phyloP scores from a whole-genome alignment of 1,284 basidiomycete genomes.

The Cronartium ribicola region DNA sequence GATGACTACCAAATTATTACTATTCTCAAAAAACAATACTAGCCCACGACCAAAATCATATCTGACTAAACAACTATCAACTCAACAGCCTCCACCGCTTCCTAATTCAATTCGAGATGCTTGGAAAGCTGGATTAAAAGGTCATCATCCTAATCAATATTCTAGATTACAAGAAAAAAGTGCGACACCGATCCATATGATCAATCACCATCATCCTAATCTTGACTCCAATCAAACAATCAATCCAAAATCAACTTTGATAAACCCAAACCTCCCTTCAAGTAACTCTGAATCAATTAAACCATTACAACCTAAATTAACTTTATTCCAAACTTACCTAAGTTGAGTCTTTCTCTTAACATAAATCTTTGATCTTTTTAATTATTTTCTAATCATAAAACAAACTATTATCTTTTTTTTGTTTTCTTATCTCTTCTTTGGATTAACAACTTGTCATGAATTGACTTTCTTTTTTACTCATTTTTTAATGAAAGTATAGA shows the following conservation, averaged over 20 bases:
- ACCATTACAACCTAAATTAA: slow-evolving; percentile 7
- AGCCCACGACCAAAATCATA: no score
- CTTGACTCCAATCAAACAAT: background rate
- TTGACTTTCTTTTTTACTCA: background rate
- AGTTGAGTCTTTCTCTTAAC: slow-evolving; percentile 5
- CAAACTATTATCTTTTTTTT: background rate
- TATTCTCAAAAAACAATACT: no score
- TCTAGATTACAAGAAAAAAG: slow-evolving; percentile 18
- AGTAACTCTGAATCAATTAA: background rate
- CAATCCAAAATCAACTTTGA: background rate
- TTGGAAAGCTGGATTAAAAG: slow-evolving; percentile 19
- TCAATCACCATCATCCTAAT: background rate
- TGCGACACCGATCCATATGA: background rate
- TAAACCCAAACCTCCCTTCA: background rate
- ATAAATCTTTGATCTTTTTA: no score
- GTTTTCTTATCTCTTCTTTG: background rate
- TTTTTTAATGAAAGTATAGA: background rate
- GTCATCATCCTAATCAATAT: slow-evolving; percentile 19
- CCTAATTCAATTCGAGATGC: slow-evolving; percentile 16
- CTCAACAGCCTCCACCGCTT: background rate
- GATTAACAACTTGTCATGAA: background rate
- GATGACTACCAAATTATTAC: no score
- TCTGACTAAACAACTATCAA: no score
- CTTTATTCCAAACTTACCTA: slow-evolving; percentile 30
- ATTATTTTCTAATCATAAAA: no score